These are phyloP conservation scores for Incumbomyces lentus DNA, from an alignment of 2,329 filamentous ascomycete species.

Conservation along the genomic window DNA sequence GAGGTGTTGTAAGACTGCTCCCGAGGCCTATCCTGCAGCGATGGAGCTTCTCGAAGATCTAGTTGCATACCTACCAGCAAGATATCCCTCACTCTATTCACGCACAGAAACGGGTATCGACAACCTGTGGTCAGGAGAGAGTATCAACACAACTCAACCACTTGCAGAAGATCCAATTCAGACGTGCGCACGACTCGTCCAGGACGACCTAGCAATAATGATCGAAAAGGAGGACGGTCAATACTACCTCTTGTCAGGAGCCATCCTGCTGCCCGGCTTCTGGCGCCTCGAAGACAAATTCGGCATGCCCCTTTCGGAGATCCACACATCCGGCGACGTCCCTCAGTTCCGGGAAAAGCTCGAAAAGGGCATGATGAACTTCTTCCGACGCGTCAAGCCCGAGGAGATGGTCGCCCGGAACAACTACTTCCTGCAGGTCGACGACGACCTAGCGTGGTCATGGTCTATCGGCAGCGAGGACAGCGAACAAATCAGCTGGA, in stretches of 20 bases:
- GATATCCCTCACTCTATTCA: conserved; percentile 63
- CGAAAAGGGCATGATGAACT: conserved; percentile 69
- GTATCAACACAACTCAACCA: conserved; percentile 57
- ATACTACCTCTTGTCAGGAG: conserved; percentile 68
- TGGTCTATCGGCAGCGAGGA: conserved; percentile 67
- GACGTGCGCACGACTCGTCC: conserved; percentile 59
- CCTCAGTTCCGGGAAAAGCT: conserved; percentile 62
- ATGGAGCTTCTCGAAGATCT: conserved; percentile 69
- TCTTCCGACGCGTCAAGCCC: conserved; percentile 62
- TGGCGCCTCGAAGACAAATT: conserved; percentile 75
- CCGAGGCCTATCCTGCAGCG: conserved; percentile 60
- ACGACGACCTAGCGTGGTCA: conserved; percentile 67
- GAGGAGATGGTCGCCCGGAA: conserved; percentile 59
- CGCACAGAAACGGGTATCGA: conserved; percentile 55
- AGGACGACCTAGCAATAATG: conserved; percentile 80
- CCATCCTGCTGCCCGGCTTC: conserved; percentile 66
- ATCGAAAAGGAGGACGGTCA: conserved; percentile 64
- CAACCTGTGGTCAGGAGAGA: conserved; percentile 62
- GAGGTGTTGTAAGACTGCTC: conserved; percentile 59
- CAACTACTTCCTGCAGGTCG: conserved; percentile 84
- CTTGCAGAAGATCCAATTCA: conserved; percentile 69
- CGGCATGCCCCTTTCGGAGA: conserved; percentile 66
- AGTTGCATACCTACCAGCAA: conserved; percentile 55
- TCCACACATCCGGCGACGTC: conserved; percentile 69
- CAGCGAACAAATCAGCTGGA: conserved; percentile 54